Evolutionary conservation across 192 early-diverging fungal species (phyloP).

Genomic region (Geranomyces michiganensis): DNA sequence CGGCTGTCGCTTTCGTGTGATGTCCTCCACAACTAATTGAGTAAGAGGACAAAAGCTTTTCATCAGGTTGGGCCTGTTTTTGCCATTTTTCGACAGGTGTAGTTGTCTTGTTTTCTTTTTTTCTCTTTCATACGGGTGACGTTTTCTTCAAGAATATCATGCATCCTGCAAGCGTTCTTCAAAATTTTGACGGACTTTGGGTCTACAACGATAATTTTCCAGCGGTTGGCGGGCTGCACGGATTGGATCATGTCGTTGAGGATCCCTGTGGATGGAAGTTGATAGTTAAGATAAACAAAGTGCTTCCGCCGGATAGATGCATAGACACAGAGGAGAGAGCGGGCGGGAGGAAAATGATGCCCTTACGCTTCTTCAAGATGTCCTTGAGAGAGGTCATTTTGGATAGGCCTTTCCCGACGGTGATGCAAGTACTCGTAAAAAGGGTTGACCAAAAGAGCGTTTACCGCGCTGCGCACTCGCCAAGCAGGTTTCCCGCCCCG

Average conservation of each 20-base stretch:
- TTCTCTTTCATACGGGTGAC: slow-evolving; percentile 60
- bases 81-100: neutral
- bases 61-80: neutral
- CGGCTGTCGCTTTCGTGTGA: slow-evolving; percentile 55
- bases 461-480: no score
- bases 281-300: neutral
- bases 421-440: no score
- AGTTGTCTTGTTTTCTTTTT: no score
- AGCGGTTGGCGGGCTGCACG: slow-evolving; percentile 70
- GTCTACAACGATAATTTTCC: slow-evolving; percentile 86
- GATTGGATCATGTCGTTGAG: slow-evolving; percentile 75
- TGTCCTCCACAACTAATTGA: slow-evolving; percentile 58
- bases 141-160: slow-evolving; percentile 75
- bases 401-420: neutral
- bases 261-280: slow-evolving; percentile 31
- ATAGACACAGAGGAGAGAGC: neutral
- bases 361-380: slow-evolving; percentile 31
- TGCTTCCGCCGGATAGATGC: neutral
- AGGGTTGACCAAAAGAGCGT: no score
- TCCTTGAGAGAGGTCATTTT: slow-evolving; percentile 35
- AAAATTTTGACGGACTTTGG: slow-evolving; percentile 71
- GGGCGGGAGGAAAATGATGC: neutral
- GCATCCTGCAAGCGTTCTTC: slow-evolving; percentile 75
- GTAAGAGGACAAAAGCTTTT: neutral
- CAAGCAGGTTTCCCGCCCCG: no score